Evolutionary conservation across 305 asterid species (phyloP).

Genomic region (Solanum hybrid): DNA sequence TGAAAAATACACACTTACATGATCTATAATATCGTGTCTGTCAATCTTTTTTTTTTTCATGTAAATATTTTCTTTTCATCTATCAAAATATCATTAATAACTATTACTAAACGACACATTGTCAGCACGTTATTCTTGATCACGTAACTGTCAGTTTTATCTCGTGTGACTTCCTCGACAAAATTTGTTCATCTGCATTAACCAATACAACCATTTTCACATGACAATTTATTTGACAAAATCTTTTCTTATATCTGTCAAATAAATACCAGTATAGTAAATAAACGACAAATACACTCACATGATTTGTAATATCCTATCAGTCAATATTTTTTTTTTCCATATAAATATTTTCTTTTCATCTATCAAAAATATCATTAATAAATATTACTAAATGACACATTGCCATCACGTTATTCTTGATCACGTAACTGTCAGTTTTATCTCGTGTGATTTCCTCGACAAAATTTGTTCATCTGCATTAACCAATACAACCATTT

Average conservation of each 20-base stretch:
- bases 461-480: neutral
- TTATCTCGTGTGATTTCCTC: neutral
- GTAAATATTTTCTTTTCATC: no score
- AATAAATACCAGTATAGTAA: no score
- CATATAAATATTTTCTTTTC: no score
- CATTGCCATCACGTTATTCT: no score
- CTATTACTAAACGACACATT: no score
- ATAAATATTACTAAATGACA: no score
- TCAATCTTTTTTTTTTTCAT: neutral
- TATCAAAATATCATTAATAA: neutral
- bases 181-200: neutral
- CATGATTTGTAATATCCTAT: no score
- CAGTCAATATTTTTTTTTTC: no score
- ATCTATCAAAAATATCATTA: no score
- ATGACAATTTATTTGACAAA: neutral
- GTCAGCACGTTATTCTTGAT: no score
- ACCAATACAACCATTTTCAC: neutral
- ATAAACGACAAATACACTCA: neutral
- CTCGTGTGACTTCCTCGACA: neutral
- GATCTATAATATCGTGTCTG: rapidly evolving
- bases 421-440: no score
- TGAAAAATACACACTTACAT: neutral
- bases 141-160: no score
- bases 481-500: neutral
- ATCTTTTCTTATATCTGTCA: neutral